These are phyloP conservation scores for Lepidium campestre DNA, from an alignment of 441 rosid genomes.

Conservation along the genomic window DNA sequence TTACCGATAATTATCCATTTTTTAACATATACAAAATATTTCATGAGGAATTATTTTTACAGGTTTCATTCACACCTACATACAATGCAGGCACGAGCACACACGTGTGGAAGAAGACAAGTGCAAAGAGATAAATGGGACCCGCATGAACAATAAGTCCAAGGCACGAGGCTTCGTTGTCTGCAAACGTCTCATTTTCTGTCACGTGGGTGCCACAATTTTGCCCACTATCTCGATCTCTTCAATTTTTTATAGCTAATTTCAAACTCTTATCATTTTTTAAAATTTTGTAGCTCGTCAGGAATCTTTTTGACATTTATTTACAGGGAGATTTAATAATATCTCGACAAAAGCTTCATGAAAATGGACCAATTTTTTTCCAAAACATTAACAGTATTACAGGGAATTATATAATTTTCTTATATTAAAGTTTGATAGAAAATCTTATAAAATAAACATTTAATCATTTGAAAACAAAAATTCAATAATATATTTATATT, in stretches of 20 bases:
- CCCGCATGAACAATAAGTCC: slow-evolving; percentile 10
- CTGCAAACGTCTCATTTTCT: slow-evolving; percentile 12
- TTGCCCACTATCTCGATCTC: slow-evolving; percentile 13
- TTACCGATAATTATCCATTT: too few relatives aligned
- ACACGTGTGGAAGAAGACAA: slow-evolving; percentile 25
- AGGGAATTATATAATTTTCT: too few relatives aligned
- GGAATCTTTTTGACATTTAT: slow-evolving; percentile 2
- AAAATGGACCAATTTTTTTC: too few relatives aligned
- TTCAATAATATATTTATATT: too few relatives aligned
- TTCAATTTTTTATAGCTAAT: slow-evolving; percentile 9
- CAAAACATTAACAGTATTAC: too few relatives aligned
- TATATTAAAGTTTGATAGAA: too few relatives aligned
- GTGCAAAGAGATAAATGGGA: not conserved
- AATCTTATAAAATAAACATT: too few relatives aligned
- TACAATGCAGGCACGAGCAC: not conserved
- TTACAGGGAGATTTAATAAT: too few relatives aligned
- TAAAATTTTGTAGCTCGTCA: not conserved
- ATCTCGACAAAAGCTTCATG: too few relatives aligned
- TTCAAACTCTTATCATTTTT: not conserved
- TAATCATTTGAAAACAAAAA: too few relatives aligned
- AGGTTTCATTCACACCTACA: not conserved
- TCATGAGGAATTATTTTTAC: too few relatives aligned
- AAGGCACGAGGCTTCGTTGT: slow-evolving; percentile 22
- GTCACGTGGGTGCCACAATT: slow-evolving; percentile 14
- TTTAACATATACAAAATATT: too few relatives aligned